Base-by-base conservation (phyloP, 768 basidiomycete genomes). In the Cubamyces sp. region DNA sequence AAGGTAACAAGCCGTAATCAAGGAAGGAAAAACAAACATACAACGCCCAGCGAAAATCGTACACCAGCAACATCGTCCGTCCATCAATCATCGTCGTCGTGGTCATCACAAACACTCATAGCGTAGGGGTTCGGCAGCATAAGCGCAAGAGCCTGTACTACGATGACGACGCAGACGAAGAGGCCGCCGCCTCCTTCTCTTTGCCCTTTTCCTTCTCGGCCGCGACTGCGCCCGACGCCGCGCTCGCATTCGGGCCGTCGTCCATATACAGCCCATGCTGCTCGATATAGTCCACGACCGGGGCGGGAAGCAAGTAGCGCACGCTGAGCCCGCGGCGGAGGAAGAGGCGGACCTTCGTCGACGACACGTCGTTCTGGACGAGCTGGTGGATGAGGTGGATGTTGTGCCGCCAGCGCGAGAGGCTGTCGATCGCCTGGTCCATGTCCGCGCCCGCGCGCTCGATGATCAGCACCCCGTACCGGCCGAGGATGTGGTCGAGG, bases 341-440 rank as follows among this genome's bases (percentile, higher is more conserved):
- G 77, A 92, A 91, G 30, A 92, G 74, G 37, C 90, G 87, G 66
- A 86, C 94, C 81, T 97, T 98, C 21, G 96, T 97, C 66, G 92
- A 94, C 7, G 94, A 96, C 47, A 98, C 95, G 72, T 98, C 95
- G 72, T 98, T 98, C 77, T 96, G 94, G 66, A 98, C 96, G 57
- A 96, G 83, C 74, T 97, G 95, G 57, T 91, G 89, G 69, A 97
- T 90, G 62, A 98, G 85, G 70, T 94, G 87, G 62, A 96, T 94
- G 71, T 94, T 96, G 72, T 84, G 81, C 64, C 87, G 86, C 88
- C 85, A 90, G 64, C 82, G 84, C 62, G 87, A 88, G 72, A 92
- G 80, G 70, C 76, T 84, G 68, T 91, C 89, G 34, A 85, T 88
- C 12, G 89, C 90, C 71, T 90, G 89, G 60, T 89, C 88, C 83